Conservation (phyloP, 768 basidiomycete genomes). For the Hysterangium stoloniferum region DNA sequence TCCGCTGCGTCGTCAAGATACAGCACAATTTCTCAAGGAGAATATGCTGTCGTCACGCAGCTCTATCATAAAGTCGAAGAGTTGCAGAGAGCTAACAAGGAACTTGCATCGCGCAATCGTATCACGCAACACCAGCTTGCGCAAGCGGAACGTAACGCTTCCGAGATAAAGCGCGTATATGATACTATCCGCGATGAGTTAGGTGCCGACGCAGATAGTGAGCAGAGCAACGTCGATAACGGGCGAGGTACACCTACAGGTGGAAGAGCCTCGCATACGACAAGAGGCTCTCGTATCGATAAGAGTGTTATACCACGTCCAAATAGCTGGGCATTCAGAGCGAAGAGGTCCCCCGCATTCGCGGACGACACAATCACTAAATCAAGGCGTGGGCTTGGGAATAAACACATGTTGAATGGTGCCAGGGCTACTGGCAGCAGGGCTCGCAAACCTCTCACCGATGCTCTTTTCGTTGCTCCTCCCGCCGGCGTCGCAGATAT, state of each 20-base stretch:
- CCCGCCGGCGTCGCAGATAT: too few relatives aligned
- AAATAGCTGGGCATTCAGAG: not conserved
- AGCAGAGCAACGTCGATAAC: constrained; percentile 33
- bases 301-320: not conserved
- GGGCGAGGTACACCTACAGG: constrained; percentile 12
- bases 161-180: constrained; percentile 61
- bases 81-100: constrained; percentile 62
- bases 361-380: not conserved
- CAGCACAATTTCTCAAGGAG: constrained; percentile 16
- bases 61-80: constrained; percentile 69
- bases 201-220: constrained; percentile 24
- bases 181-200: constrained; percentile 49
- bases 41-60: constrained; percentile 54
- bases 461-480: not conserved
- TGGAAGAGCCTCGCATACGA: not conserved
- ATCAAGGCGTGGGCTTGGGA: not conserved
- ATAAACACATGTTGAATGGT: constrained; percentile 1
- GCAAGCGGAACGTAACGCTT: constrained; percentile 65
- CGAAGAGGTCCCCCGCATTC: not conserved
- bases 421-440: not conserved
- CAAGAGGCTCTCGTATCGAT: not conserved
- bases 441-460: constrained; percentile 7
- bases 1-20: constrained; percentile 15
- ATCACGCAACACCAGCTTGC: constrained; percentile 54
- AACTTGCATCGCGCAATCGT: constrained; percentile 57